Conservation (phyloP, 1,139 yeast species). For the Debaryomycetaceae sp. region DNA sequence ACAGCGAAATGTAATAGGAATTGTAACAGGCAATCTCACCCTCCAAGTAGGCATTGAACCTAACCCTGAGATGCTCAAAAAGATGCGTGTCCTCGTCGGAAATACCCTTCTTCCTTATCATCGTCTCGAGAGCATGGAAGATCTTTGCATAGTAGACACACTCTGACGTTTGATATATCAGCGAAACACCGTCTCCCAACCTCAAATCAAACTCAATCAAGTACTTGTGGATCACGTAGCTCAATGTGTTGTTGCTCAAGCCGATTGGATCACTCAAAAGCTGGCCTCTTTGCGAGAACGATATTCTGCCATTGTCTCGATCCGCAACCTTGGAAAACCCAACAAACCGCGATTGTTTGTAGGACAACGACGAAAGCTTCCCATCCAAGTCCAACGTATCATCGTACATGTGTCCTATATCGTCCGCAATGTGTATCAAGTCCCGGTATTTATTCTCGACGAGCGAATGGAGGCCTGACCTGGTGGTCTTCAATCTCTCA, state of each 20-base stretch:
- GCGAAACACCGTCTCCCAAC: neutral
- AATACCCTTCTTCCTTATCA: constrained; percentile 16
- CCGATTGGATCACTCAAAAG: constrained; percentile 4
- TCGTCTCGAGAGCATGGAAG: constrained; percentile 27
- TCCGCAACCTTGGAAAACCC: constrained; percentile 12
- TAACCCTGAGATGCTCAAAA: constrained; percentile 21
- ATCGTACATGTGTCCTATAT: constrained; percentile 53
- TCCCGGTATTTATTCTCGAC: constrained; percentile 70
- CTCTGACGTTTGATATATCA: constrained; percentile 18
- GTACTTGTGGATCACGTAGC: constrained; percentile 27
- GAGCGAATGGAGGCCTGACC: constrained; percentile 48
- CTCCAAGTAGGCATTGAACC: constrained; percentile 23
- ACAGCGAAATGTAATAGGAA: constrained; percentile 6
- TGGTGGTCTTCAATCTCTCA: constrained; percentile 19
- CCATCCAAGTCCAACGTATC: constrained; percentile 29
- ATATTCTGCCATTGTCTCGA: neutral
- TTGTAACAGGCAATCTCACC: constrained; percentile 23
- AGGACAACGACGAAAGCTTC: constrained; percentile 31
- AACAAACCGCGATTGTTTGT: constrained; percentile 27
- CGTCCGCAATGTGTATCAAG: constrained; percentile 64
- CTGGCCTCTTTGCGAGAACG: neutral
- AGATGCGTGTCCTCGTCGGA: constrained; percentile 11
- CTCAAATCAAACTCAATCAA: constrained; percentile 23
- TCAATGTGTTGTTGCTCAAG: constrained; percentile 14
- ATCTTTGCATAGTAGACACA: constrained; percentile 35